Evolutionary conservation across 2,329 filamentous ascomycete genomes (phyloP).

Genomic region (Fusarium keratoplasticum): DNA sequence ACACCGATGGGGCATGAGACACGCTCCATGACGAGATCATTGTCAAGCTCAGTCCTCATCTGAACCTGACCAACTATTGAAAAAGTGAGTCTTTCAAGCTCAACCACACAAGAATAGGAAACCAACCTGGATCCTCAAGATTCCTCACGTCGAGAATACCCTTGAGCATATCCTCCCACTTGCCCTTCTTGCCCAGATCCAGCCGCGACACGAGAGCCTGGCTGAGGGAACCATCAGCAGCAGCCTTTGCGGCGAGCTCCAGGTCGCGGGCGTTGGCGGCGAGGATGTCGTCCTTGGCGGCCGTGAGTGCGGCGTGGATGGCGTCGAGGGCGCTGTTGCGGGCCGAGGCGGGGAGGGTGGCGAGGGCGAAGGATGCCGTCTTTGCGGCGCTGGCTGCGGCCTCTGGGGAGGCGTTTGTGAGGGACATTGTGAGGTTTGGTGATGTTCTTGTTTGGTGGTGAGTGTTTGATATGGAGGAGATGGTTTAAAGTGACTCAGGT

Average conservation of each 20-base stretch:
- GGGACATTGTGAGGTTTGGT: conserved; percentile 72
- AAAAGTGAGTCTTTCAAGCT: neutral
- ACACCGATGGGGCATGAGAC: conserved; percentile 96
- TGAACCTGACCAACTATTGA: conserved; percentile 79
- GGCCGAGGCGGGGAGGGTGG: conserved; percentile 78
- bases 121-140: conserved; percentile 85
- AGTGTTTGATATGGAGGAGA: neutral
- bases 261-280: conserved; percentile 89
- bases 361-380: conserved; percentile 83
- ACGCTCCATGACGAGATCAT: conserved; percentile 85
- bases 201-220: conserved; percentile 88
- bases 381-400: conserved; percentile 84
- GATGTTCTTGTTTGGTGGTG: neutral
- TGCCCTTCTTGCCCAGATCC: conserved; percentile 86
- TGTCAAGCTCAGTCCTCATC: conserved; percentile 85
- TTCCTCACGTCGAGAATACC: conserved; percentile 90
- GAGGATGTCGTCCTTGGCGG: conserved; percentile 80
- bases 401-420: conserved; percentile 84
- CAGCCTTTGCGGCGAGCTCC: conserved; percentile 77
- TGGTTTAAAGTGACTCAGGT: neutral
- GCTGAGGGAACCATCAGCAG: conserved; percentile 79
- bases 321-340: conserved; percentile 88
- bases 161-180: conserved; percentile 98
- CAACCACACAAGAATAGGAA: neutral
- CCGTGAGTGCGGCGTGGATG: conserved; percentile 81